Percentiles rank a stretch among this genome's conserved stretches.
Conservation (phyloP, 2,329 filamentous ascomycete genomes). For the Pseudocercospora fuligena region DNA sequence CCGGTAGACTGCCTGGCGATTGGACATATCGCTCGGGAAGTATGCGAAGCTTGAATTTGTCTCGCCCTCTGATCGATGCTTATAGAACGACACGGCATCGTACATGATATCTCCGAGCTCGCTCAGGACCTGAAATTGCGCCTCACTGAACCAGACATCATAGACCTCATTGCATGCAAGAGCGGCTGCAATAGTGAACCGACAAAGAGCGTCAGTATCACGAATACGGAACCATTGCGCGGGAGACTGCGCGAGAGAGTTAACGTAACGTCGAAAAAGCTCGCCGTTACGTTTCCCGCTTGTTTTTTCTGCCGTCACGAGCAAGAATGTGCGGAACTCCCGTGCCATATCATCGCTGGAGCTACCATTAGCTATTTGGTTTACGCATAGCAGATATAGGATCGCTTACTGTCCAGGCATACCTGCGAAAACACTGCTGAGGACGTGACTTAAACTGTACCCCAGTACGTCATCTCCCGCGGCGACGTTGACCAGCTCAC, state of each 20-base stretch:
- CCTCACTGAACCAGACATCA: conserved; percentile 30
- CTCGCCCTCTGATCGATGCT: conserved; percentile 43
- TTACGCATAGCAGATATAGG: no score
- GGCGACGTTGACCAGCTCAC: conserved; percentile 27
- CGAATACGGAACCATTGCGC: conserved; percentile 41
- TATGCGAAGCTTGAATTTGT: conserved; percentile 44
- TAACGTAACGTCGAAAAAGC: conserved; percentile 40
- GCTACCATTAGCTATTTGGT: no score
- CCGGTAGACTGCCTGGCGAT: conserved; percentile 34
- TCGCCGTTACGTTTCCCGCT: conserved; percentile 23
- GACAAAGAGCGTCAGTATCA: conserved; percentile 41
- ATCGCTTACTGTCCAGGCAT: no score
- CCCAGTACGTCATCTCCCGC: conserved; percentile 23
- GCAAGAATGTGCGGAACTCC: conserved; percentile 30
- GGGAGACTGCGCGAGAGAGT: conserved; percentile 36
- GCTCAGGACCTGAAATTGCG: conserved; percentile 35
- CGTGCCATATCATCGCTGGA: conserved; percentile 26
- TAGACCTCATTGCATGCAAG: conserved; percentile 41
- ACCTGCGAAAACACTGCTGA: conserved; percentile 40
- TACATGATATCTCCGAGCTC: conserved; percentile 38
- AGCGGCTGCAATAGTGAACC: conserved; percentile 41
- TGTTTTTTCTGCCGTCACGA: conserved; percentile 29
- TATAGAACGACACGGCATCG: conserved; percentile 43
- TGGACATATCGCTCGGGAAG: conserved; percentile 30
- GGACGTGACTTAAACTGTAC: conserved; percentile 24